phyloP scores from a whole-genome alignment of 495 filamentous ascomycete species.

The Gamarada debralockiae region DNA sequence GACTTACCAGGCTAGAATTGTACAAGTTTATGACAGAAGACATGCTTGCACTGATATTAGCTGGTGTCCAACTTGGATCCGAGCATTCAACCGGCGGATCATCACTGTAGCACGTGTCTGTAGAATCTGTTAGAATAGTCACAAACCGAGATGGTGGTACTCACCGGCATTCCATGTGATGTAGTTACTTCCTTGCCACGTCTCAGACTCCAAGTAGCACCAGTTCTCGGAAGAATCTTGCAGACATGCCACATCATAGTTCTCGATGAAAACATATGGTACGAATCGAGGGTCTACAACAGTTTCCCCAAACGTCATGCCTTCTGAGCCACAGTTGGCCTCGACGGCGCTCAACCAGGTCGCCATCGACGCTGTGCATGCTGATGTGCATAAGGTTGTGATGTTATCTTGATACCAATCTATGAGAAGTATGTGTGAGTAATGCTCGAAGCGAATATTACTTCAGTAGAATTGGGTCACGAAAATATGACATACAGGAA shows the following conservation, averaged over 20 bases:
- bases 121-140: not conserved
- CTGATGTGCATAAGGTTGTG: slow-evolving; percentile 5
- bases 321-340: not conserved
- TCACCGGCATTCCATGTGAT: slow-evolving; percentile 1
- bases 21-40: slow-evolving; percentile 5
- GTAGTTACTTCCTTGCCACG: slow-evolving; percentile 8
- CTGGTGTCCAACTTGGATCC: not conserved
- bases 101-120: not conserved
- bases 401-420: slow-evolving; percentile 7
- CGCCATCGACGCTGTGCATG: not conserved
- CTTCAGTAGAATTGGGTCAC: not conserved
- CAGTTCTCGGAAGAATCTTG: slow-evolving; percentile 1
- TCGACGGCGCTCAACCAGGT: slow-evolving; percentile 2
- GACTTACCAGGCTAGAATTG: slow-evolving; percentile 4
- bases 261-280: not conserved
- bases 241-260: slow-evolving; percentile 6
- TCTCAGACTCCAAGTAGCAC: slow-evolving; percentile 9
- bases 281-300: not conserved
- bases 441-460: no score
- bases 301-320: not conserved
- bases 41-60: not conserved
- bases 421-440: not conserved
- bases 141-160: no score
- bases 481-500: not conserved
- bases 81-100: not conserved